Base-by-base conservation (phyloP, 495 filamentous ascomycete species). In the Bryoglossum gracile region DNA sequence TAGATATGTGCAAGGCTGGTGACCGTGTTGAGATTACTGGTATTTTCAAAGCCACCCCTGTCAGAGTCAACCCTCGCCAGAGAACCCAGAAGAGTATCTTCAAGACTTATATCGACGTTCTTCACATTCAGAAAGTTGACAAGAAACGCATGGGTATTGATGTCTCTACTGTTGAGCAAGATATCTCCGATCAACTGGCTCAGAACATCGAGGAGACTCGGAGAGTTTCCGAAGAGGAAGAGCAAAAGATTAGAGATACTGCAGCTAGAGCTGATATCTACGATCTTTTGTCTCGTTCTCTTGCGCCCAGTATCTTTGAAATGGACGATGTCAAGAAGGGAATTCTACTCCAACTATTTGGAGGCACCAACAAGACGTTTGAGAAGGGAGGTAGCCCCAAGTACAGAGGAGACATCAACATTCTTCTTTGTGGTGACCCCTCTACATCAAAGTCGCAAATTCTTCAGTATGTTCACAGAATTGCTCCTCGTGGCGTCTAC, bases 291-390 rank as follows among this genome's bases (percentile, higher is more conserved):
- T 77, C 94, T 16, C 82, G 92, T 11, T 97, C 92, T 0, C 68
- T 99, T 18, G 94, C 94, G 2, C 92, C 92, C 16, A 95, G 88
- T 50, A 78, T 99, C 55, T 97, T 94, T 68, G 92, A 99, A 63
- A 88, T 92, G 86, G 94, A 97, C 50, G 92, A 99, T 62, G 87
- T 97, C 28, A 97, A 97, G 76, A 98, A 98, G 65, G 92, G 92
- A 22, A 94, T 98, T 47, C 71, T 98, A 9, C 80, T 98, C 3
- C 92, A 98, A 59, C 74, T 98, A 38, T 98, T 98, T 61, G 94
- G 92, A 13, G 92, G 92, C 21, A 96, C 92, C n/a, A 98, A 98
- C 70, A 98, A 98, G 66, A 82, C 85, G 0, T 98, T 98, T 64
- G 83, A 96, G 56, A 95, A 95, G 65, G 92, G 92, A 39, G 92